A percentile compares a stretch with the other conserved stretches of the same genome.
phyloP scores from a whole-genome alignment of 768 basidiomycete genomes.

The Trametes meyenii region DNA sequence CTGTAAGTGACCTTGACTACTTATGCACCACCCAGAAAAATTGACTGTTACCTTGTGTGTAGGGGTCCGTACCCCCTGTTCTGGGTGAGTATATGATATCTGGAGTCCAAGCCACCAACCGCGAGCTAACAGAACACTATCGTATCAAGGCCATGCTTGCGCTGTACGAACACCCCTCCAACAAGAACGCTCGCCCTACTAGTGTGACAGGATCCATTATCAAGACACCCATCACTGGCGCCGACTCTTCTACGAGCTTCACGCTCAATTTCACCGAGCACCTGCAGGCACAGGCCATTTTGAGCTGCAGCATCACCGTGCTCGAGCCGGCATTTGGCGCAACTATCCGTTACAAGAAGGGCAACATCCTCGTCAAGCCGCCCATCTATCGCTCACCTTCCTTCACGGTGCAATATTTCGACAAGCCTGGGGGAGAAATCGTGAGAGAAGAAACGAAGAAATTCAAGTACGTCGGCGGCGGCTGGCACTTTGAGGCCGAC shows the following conservation, averaged over 20 bases:
- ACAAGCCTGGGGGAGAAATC: conserved; percentile 45
- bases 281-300: conserved; percentile 70
- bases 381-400: conserved; percentile 70
- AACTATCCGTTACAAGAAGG: conserved; percentile 74
- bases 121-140: background rate
- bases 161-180: conserved; percentile 79
- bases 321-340: conserved; percentile 53
- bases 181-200: conserved; percentile 59
- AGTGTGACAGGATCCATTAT: conserved; percentile 70
- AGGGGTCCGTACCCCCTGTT: conserved; percentile 84
- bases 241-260: conserved; percentile 79
- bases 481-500: conserved; percentile 88
- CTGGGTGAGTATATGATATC: conserved; percentile 62
- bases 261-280: conserved; percentile 67
- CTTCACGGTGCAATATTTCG: conserved; percentile 66
- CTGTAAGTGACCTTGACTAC: conserved; percentile 51
- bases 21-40: too few species aligned
- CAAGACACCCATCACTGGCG: conserved; percentile 75
- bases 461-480: conserved; percentile 64
- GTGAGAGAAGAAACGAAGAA: conserved; percentile 59
- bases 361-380: conserved; percentile 61
- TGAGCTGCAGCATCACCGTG: conserved; percentile 69
- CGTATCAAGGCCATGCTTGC: conserved; percentile 68
- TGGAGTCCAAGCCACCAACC: background rate
- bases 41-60: background rate